phyloP scores from a whole-genome alignment of 108 stramenopile genomes.

The Stephanodiscus triporus region DNA sequence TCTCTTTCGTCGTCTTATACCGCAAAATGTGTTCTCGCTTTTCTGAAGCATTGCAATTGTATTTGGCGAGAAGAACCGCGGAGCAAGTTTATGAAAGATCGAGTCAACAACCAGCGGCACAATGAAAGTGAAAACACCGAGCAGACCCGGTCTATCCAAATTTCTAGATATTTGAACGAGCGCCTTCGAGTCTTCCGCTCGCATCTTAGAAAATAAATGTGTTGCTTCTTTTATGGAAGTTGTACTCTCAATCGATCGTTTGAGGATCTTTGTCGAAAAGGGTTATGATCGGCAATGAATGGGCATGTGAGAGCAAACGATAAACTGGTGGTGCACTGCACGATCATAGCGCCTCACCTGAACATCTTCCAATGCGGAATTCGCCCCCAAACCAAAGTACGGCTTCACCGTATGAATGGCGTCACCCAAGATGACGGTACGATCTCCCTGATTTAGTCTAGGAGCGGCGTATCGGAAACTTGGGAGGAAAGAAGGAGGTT shows the following conservation, averaged over 20 bases:
- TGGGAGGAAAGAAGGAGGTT: constrained; percentile 74
- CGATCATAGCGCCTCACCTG: constrained; percentile 14
- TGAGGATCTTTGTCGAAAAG: constrained; percentile 27
- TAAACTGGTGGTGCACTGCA: background rate
- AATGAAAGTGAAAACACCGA: constrained; percentile 85
- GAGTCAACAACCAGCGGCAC: constrained; percentile 87
- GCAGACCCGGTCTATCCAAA: constrained; percentile 80
- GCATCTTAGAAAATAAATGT: constrained; percentile 59
- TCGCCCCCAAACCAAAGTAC: constrained; percentile 93
- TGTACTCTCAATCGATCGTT: constrained; percentile 45
- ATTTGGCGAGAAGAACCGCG: constrained; percentile 82
- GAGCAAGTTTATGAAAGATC: constrained; percentile 72
- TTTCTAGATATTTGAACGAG: constrained; percentile 80
- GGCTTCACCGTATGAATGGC: constrained; percentile 91
- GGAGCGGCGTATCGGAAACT: constrained; percentile 85
- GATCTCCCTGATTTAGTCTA: constrained; percentile 69
- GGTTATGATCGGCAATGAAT: background rate
- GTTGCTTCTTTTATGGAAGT: constrained; percentile 52
- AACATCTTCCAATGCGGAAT: constrained; percentile 92
- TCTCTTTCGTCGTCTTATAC: constrained; percentile 58
- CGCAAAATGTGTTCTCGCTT: constrained; percentile 60
- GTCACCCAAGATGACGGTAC: constrained; percentile 80
- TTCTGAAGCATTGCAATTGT: constrained; percentile 87
- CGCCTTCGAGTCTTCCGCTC: constrained; percentile 78
- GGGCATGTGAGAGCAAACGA: background rate